phyloP scores from a whole-genome alignment of 768 basidiomycete genomes.

The Suillus discolor region DNA sequence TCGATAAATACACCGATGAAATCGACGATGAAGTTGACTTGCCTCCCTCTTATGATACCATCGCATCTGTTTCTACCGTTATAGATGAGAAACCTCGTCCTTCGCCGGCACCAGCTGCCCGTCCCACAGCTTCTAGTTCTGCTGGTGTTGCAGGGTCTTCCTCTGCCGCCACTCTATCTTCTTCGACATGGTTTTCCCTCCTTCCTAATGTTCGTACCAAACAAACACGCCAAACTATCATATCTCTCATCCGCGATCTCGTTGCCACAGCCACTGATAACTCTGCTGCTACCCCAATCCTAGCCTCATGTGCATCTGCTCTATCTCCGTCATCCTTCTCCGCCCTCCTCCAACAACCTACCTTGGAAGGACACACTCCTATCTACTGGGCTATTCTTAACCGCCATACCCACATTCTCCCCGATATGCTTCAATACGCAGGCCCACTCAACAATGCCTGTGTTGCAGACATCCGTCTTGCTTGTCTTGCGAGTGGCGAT shows the following conservation, averaged over 20 bases:
- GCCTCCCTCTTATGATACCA: conserved; percentile 29
- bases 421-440: conserved; percentile 56
- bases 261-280: conserved; percentile 37
- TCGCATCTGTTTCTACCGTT: conserved; percentile 9
- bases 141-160: too few relatives aligned
- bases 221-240: conserved; percentile 56
- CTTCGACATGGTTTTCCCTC: conserved; percentile 19
- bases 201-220: conserved; percentile 32
- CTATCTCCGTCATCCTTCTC: conserved; percentile 40
- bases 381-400: conserved; percentile 78
- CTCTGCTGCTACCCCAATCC: conserved; percentile 61
- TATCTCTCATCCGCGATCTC: conserved; percentile 57
- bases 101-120: background rate
- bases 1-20: conserved; percentile 22
- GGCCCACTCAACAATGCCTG: conserved; percentile 45
- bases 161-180: background rate
- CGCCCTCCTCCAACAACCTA: conserved; percentile 59
- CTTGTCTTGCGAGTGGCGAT: conserved; percentile 48
- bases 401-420: conserved; percentile 40
- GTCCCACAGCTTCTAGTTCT: background rate
- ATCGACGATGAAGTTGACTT: conserved; percentile 9
- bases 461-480: conserved; percentile 62
- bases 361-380: conserved; percentile 65
- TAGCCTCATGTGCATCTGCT: conserved; percentile 39
- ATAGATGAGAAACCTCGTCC: conserved; percentile 18